Evolutionary conservation across 2,329 filamentous ascomycete species (phyloP).

Genomic region (Incumbomyces delicatus): DNA sequence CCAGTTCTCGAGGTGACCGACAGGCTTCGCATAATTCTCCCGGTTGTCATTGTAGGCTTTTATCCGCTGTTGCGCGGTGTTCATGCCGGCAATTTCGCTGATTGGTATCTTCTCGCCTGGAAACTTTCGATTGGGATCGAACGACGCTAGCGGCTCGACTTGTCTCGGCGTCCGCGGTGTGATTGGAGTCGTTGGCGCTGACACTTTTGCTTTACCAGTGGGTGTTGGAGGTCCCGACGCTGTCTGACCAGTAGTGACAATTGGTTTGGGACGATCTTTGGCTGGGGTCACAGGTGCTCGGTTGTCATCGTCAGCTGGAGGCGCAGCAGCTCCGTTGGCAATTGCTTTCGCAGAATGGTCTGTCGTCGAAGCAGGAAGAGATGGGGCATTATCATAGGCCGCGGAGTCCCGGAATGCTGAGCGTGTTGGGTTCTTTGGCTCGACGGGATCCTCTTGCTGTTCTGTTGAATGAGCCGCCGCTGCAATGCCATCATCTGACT

Average conservation of each 20-base stretch:
- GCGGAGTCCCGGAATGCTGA: no score
- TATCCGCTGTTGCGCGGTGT: slow-evolving; percentile 58
- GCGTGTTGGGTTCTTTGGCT: no score
- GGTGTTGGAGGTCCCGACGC: neutral
- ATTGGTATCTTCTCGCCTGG: slow-evolving; percentile 42
- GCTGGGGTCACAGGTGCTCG: neutral
- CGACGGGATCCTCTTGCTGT: no score
- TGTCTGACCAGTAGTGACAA: neutral
- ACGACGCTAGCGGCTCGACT: slow-evolving; percentile 13
- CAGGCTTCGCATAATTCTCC: slow-evolving; percentile 57
- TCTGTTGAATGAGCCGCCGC: no score
- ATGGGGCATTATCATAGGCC: neutral
- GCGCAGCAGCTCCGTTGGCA: neutral
- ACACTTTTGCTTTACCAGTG: neutral
- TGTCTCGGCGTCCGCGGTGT: slow-evolving; percentile 9
- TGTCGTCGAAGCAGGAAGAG: neutral
- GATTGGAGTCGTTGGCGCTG: neutral
- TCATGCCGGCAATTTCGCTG: slow-evolving; percentile 65
- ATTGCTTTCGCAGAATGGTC: neutral
- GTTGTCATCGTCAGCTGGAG: neutral
- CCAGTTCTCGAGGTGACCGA: slow-evolving; percentile 64
- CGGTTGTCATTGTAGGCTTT: slow-evolving; percentile 63
- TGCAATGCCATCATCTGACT: neutral
- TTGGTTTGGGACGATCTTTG: slow-evolving; percentile 1
- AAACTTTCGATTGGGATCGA: slow-evolving; percentile 24